Percentiles rank a stretch among this genome's conserved stretches.
These are phyloP conservation scores for Alloascoidea africana DNA, from an alignment of 805 yeast species.

Conservation along the genomic window DNA sequence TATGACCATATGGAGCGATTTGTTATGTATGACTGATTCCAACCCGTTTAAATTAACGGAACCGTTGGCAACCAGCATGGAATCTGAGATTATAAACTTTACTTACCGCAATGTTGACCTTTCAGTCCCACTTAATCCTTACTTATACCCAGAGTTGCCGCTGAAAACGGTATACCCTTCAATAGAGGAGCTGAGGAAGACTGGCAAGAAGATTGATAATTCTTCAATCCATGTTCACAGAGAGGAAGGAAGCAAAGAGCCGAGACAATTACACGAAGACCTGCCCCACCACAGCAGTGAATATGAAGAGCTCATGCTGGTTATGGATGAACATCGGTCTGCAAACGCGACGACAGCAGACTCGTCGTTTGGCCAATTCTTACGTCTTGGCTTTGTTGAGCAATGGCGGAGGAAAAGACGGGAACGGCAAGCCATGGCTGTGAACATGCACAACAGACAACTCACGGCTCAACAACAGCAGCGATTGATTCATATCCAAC, in stretches of 20 bases:
- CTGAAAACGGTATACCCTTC: neutral
- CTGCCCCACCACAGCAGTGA: slow-evolving; percentile 64
- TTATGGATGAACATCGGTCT: slow-evolving; percentile 33
- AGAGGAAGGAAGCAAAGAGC: slow-evolving; percentile 14
- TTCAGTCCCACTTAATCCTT: slow-evolving; percentile 61
- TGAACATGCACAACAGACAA: slow-evolving; percentile 19
- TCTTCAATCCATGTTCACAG: slow-evolving; percentile 30
- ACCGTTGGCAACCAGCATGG: slow-evolving; percentile 63
- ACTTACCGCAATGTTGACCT: slow-evolving; percentile 69
- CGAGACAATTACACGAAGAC: slow-evolving; percentile 48
- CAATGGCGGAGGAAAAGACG: slow-evolving; percentile 61
- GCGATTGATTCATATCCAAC: slow-evolving; percentile 8
- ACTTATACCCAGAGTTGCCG: slow-evolving; percentile 10
- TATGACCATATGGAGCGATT: slow-evolving; percentile 68
- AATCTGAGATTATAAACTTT: slow-evolving; percentile 69
- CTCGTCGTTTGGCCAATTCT: slow-evolving; percentile 45
- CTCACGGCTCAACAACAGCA: slow-evolving; percentile 9
- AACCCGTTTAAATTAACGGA: slow-evolving; percentile 57
- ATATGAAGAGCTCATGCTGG: slow-evolving; percentile 81
- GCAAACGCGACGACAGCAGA: slow-evolving; percentile 24
- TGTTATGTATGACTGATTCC: slow-evolving; percentile 73
- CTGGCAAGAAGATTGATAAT: slow-evolving; percentile 30
- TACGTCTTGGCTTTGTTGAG: slow-evolving; percentile 79
- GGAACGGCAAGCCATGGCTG: no score
- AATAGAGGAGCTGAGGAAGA: slow-evolving; percentile 10